A percentile compares a stretch with the other conserved stretches of the same genome.
phyloP scores from a whole-genome alignment of 2,329 filamentous ascomycete genomes.

The Coniochaeta sp. region DNA sequence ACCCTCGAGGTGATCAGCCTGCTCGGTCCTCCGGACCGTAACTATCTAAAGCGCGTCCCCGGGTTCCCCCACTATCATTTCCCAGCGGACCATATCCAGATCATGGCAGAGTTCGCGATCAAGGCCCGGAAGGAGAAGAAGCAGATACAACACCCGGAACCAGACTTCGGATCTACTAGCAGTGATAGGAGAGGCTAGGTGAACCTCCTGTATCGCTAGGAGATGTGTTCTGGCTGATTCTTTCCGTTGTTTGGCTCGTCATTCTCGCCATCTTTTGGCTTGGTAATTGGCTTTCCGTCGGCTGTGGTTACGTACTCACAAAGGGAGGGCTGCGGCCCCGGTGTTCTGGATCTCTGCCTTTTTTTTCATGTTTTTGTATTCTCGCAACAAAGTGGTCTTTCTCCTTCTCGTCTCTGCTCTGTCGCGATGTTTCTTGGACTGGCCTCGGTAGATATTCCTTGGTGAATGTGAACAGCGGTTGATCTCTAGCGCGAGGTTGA shows the following conservation, averaged over 20 bases:
- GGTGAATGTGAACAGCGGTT: slow-evolving; percentile 1
- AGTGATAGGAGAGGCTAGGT: slow-evolving; percentile 14
- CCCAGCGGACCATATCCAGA: slow-evolving; percentile 84
- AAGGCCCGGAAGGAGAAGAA: slow-evolving; percentile 82
- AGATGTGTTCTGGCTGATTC: not conserved
- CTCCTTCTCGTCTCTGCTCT: not conserved
- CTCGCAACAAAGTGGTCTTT: not conserved
- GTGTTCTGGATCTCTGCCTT: slow-evolving; percentile 1
- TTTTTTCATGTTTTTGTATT: not conserved
- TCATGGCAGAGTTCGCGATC: slow-evolving; percentile 84
- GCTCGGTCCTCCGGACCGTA: slow-evolving; percentile 77
- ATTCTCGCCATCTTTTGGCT: not conserved
- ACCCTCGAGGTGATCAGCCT: slow-evolving; percentile 76
- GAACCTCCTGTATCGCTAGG: not conserved
- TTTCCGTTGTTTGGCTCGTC: not conserved
- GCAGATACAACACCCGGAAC: slow-evolving; percentile 42
- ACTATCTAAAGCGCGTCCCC: slow-evolving; percentile 79
- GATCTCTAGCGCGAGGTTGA: not conserved
- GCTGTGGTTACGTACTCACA: not conserved
- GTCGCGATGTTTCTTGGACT: not conserved
- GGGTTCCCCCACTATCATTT: slow-evolving; percentile 94
- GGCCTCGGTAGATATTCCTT: not conserved
- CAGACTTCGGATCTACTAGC: slow-evolving; percentile 46
- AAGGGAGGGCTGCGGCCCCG: not conserved
- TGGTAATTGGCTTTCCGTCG: not conserved